Evolutionary conservation across 345 rosid genomes (phyloP), one percentile per base, ranked within the genome.

Genomic region (Mallotus nudiflorus): DNA sequence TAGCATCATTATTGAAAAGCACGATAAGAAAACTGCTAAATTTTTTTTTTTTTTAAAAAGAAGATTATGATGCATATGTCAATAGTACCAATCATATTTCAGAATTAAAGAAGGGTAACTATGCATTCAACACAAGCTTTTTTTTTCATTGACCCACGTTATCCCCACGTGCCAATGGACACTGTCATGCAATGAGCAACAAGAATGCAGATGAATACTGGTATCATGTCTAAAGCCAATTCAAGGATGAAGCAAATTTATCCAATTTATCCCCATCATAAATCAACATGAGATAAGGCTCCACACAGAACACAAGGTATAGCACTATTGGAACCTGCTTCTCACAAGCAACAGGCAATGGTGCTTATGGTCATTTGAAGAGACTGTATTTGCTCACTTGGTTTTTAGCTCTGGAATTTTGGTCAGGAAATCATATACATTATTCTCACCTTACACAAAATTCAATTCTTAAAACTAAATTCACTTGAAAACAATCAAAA

Each of bases 61-160:
- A 40, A 40, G 28, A 12, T n/a, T 42, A 27, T 13, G 13, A 25
- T 40, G 28, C 48, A 3, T 11, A 62, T 24, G 25, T 16, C 5
- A 14, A 59, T 35, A 31, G 22, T 58, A 59, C 29, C 22, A 20
- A 39, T 35, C 39, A 62, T 1, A 9, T 4, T 15, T 49, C 52
- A 49, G 52, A 49, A 49, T 49, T 14, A 22, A 60, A 62, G 42
- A 40, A 22, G 33, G 9, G 15, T 13, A 35, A 59, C 12, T n/a
- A 59, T 19, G n/a, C 51, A 42, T 63, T 63, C 22, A 45, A 57
- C 56, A 57, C 28, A 44, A 62, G 10, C 24, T 22, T 63, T 63
- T 14, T 39, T 62, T 39, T 62, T 29, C 50, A 4, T 31, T 24
- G 15, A 54, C 13, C 27, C 11, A 27, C 40, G 20, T 45, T 40